Evolutionary conservation across 1,284 basidiomycete genomes (phyloP), one percentile per base, ranked within the genome.

Genomic region (Cystobasidiaceae sp.): DNA sequence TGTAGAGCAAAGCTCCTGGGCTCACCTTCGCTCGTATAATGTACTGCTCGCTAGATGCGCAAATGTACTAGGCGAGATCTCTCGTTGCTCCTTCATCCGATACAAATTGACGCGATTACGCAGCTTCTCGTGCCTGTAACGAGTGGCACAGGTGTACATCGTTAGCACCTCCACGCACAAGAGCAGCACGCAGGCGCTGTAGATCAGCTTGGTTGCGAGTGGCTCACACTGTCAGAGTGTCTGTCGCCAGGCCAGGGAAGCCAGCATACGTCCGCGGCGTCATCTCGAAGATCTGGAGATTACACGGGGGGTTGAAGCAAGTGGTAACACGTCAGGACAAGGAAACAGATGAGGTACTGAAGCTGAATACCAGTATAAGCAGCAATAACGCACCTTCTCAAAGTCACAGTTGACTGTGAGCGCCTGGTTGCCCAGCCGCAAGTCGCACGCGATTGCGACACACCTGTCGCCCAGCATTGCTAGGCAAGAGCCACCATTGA

Each of bases 401-500:
- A 94, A 97, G 80, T 97, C 89, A 69, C 86, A 86, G 5, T 93
- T 88, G 55, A 98, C 85, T 44, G 90, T 88, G 73, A 96, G 79
- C 11, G 89, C 85, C 77, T 94, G 89, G 73, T 89, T 89, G 68
- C 96, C 96, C 67, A 98, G 81, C 69, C 96, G 85, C 72, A 97
- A 78, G 80, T 99, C 96, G 58, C 87, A 92, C 33, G 96, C 96
- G 79, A 99, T 98, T 64, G 94, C 96, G 66, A 99, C 96, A 78
- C 96, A 99, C 75, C 93, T 90, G 81, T 97, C 97, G 70, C 96
- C 96, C 68, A 88, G 88, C 93, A 98, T 98, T 80, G 96, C 96
- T 79, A 99, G 85, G 74, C 96, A 91, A 79, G 92, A 96, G 79
- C 96, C 96, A 80, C 91, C 91, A 82, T 93, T 93, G 71, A 86